phyloP scores from a whole-genome alignment of 352 stramenopile species.

The Phytopythium mirpurense region DNA sequence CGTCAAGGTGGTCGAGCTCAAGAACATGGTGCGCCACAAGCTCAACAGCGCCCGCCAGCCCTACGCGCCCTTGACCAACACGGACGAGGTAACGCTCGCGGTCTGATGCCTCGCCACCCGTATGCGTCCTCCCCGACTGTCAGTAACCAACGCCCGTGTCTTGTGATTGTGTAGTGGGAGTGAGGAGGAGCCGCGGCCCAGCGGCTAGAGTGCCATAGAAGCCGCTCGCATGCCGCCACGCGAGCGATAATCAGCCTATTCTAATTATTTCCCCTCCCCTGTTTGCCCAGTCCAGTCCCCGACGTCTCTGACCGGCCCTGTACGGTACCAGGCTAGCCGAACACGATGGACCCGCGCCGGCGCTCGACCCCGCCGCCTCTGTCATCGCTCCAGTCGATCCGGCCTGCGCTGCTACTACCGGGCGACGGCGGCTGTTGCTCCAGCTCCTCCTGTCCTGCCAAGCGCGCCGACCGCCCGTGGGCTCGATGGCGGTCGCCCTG shows the following conservation, averaged over 20 bases:
- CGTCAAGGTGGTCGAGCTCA: constrained; percentile 65
- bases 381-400: constrained; percentile 7
- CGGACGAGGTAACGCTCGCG: constrained; percentile 31
- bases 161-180: constrained; percentile 6
- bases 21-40: constrained; percentile 65
- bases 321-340: no score
- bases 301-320: no score
- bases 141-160: constrained; percentile 1
- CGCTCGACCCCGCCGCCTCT: constrained; percentile 15
- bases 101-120: neutral
- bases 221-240: neutral
- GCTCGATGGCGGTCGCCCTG: neutral
- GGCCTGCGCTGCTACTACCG: neutral
- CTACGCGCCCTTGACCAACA: constrained; percentile 65
- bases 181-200: constrained; percentile 2
- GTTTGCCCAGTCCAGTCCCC: no score
- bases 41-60: constrained; percentile 49
- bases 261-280: constrained; percentile 6
- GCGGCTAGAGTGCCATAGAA: neutral
- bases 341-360: constrained; percentile 26
- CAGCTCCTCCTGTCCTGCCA: neutral
- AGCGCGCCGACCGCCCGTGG: no score
- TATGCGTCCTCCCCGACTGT: neutral
- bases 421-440: neutral
- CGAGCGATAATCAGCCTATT: neutral